phyloP scores from a whole-genome alignment of 306 rosid species.

The Cicer arietinum region DNA sequence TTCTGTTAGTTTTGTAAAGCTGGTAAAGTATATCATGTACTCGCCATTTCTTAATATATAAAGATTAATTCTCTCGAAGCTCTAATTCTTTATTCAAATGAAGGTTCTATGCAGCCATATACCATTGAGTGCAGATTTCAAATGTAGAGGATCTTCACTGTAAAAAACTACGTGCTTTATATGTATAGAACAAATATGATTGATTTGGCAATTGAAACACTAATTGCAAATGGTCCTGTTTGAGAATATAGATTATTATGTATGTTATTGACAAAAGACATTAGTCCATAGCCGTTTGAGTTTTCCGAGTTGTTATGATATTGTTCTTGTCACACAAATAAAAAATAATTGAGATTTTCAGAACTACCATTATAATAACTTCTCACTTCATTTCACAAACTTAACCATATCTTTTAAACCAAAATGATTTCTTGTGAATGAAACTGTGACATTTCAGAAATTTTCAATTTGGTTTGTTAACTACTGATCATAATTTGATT shows the following conservation, averaged over 20 bases:
- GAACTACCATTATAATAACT: no score
- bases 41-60: constrained; percentile 48
- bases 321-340: constrained; percentile 17
- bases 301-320: constrained; percentile 37
- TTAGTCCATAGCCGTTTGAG: constrained; percentile 22
- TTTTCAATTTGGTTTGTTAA: no score
- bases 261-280: no score
- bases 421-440: no score
- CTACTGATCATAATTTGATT: no score
- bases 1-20: constrained; percentile 48
- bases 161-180: neutral
- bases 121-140: neutral
- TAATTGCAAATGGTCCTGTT: neutral
- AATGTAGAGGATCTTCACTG: constrained; percentile 3
- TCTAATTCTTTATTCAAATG: constrained; percentile 5
- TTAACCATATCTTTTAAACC: no score
- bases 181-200: neutral
- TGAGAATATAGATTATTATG: neutral
- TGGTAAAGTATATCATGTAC: constrained; percentile 41
- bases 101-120: constrained; percentile 16
- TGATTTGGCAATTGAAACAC: neutral
- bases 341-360: neutral
- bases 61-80: constrained; percentile 41
- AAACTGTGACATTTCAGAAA: no score
- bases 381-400: neutral